Evolutionary conservation across 1,284 basidiomycete species (phyloP).

Genomic region (Grifola frondosa): DNA sequence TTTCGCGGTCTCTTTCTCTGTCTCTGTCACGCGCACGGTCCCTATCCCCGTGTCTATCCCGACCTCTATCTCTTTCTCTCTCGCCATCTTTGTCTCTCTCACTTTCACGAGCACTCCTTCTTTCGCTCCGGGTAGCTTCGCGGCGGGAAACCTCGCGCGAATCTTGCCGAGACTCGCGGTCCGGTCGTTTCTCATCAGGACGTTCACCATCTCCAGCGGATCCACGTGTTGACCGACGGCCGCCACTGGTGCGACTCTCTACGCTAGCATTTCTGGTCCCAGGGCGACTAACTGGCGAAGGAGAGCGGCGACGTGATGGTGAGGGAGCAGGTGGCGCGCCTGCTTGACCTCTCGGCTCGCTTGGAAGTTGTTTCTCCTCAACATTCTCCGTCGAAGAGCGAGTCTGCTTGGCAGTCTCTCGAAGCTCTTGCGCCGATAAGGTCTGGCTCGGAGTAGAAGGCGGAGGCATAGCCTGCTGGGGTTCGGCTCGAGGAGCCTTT

Average conservation of each 20-base stretch:
- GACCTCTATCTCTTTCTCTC: constrained; percentile 32
- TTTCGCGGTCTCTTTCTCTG: constrained; percentile 35
- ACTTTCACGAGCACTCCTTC: constrained; percentile 28
- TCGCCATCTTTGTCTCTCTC: constrained; percentile 41
- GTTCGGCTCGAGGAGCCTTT: constrained; percentile 33
- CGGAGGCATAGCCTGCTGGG: constrained; percentile 66
- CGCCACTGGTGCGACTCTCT: constrained; percentile 71
- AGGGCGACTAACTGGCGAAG: constrained; percentile 63
- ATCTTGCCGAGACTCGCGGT: constrained; percentile 48
- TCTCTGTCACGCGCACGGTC: constrained; percentile 38
- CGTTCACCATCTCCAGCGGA: constrained; percentile 42
- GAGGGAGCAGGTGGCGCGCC: constrained; percentile 49
- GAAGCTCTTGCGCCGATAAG: constrained; percentile 73
- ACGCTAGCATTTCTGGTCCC: constrained; percentile 69
- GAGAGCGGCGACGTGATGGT: constrained; percentile 58
- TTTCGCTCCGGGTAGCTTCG: constrained; percentile 25
- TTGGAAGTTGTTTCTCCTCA: constrained; percentile 26
- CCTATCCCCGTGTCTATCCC: constrained; percentile 39
- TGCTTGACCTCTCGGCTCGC: constrained; percentile 43
- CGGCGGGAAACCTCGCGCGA: constrained; percentile 40
- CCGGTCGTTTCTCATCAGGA: constrained; percentile 51
- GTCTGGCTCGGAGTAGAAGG: constrained; percentile 79
- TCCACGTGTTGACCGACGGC: constrained; percentile 55
- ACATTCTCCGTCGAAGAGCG: constrained; percentile 30
- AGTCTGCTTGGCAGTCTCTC: constrained; percentile 72